Evolutionary conservation across 169 alveolate species (phyloP), one percentile per base, ranked within the genome.

Genomic region (Plasmodium fragile): DNA sequence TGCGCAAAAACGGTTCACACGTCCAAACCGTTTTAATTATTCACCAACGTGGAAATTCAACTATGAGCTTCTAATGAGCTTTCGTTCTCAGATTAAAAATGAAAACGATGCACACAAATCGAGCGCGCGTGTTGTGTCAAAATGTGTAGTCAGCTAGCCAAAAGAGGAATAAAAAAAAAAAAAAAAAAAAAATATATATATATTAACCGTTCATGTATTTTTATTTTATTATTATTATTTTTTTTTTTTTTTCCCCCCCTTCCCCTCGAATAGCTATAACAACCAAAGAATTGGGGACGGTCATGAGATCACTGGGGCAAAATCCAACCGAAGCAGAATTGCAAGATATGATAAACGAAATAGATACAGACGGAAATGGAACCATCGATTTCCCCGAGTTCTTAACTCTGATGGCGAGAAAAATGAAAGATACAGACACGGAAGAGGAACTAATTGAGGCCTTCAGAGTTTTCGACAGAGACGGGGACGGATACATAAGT

Each of bases 381-480:
- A 80, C 97, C 81, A 81, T 99, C 89, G 99, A 99, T 94, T 99
- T 99, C 97, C 99, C 99, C 6, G 99, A 99, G 96, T 99, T 99
- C 96, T 95, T 99, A 82, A 97, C 99, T 69, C 97, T 99, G 93
- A 99, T 99, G 99, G 99, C 99, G 53, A 98, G 99, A 95, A 99
- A 99, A 97, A 98, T 98, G 99, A 99, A 99, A 97, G 99, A 99
- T 87, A 98, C 99, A 25, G 99, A 99, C 95, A 98, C 99, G 18
- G 99, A 98, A 87, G 99, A 99, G 92, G 99, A 99, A 95, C 97
- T 99, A 92, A 98, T 99, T 72, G 99, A 98, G 93, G 99, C 99
- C 18, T 99, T 99, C 96, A 98, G 98, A 96, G 99, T 98, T 73
- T 99, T 99, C 92, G 99, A 99, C 93, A 97, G 99, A 90, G 99